A percentile compares a stretch with the other conserved stretches of the same genome.
Conservation (phyloP, 345 rosid species). For the Jatropha curcas region DNA sequence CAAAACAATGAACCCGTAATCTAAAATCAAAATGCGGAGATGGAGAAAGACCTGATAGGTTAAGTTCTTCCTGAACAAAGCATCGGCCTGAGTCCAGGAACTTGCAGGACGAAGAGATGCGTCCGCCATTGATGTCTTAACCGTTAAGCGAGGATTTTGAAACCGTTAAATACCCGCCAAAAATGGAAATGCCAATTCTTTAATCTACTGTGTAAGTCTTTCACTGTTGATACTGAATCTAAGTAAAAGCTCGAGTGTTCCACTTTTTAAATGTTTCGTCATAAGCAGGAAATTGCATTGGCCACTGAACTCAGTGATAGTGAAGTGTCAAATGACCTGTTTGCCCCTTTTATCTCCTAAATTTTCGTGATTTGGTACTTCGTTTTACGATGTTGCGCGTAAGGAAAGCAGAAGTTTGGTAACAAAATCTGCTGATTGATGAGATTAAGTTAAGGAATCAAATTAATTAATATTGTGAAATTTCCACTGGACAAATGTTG, state of each 20-base stretch:
- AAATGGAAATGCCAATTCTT: no score
- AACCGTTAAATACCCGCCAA: not conserved
- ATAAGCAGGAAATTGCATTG: not conserved
- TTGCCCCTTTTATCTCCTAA: not conserved
- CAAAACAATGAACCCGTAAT: not conserved
- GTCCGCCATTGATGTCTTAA: conserved; percentile 19
- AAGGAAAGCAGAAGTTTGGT: not conserved
- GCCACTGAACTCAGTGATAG: no score
- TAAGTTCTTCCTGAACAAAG: conserved; percentile 80
- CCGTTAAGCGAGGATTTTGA: not conserved
- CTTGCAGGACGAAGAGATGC: conserved; percentile 8
- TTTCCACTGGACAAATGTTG: no score
- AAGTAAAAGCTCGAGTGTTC: no score
- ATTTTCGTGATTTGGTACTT: not conserved
- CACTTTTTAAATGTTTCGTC: not conserved
- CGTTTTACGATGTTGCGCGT: not conserved
- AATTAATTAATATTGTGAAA: no score
- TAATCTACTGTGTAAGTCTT: no score
- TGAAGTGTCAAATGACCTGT: not conserved
- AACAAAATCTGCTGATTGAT: not conserved
- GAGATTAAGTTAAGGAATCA: no score
- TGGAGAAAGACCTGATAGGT: conserved; percentile 60
- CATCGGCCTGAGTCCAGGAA: conserved; percentile 71
- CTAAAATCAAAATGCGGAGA: not conserved
- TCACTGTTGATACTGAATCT: no score